Evolutionary conservation across 2,329 filamentous ascomycete species (phyloP).

Genomic region (Geoglossum cookeanum): DNA sequence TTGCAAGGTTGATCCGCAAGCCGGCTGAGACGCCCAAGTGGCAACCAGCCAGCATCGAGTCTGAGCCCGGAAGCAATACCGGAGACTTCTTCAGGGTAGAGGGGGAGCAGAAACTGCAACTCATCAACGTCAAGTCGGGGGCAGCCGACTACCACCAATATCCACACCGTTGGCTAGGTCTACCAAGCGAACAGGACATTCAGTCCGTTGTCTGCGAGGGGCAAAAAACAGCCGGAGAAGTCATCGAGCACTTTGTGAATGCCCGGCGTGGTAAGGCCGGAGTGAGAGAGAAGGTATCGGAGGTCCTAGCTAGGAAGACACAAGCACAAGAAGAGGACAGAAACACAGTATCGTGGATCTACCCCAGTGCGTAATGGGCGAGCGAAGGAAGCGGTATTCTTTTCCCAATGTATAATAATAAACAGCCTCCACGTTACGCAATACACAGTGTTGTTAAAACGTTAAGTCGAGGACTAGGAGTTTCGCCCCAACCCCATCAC

Average conservation of each 20-base stretch:
- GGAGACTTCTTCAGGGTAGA: conserved; percentile 48
- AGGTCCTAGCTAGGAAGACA: conserved; percentile 48
- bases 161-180: conserved; percentile 47
- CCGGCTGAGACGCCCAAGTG: conserved; percentile 47
- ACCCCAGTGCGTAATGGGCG: background rate
- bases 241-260: conserved; percentile 22
- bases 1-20: conserved; percentile 57
- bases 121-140: conserved; percentile 33
- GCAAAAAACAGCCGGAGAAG: conserved; percentile 15
- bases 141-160: conserved; percentile 46
- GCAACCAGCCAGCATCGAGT: conserved; percentile 54
- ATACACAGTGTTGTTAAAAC: too few relatives aligned
- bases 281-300: conserved; percentile 45
- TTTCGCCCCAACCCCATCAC: too few relatives aligned
- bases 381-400: background rate
- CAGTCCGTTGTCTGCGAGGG: conserved; percentile 22
- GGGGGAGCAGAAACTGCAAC: conserved; percentile 29
- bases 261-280: conserved; percentile 28
- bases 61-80: conserved; percentile 33
- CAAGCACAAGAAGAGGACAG: background rate
- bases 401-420: too few relatives aligned
- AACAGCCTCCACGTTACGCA: too few relatives aligned
- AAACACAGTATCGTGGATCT: background rate
- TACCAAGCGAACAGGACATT: conserved; percentile 54
- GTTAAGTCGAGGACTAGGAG: too few relatives aligned